Conservation (phyloP, 345 rosid genomes). For the Eucalyptus viminalis region DNA sequence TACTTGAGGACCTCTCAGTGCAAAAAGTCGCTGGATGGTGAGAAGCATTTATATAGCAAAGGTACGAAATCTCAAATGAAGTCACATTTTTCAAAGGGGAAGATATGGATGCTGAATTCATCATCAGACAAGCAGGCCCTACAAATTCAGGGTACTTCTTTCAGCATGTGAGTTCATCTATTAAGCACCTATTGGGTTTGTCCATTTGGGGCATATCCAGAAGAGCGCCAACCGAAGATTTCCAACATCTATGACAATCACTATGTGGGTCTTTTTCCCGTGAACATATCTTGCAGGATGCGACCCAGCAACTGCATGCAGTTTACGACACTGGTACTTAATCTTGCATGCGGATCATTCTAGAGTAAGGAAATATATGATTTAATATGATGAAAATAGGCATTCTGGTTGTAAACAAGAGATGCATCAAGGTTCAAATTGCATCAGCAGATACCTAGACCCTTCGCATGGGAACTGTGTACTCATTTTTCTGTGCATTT, state of each 20-base stretch:
- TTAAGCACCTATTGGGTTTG: background rate
- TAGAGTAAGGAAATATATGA: background rate
- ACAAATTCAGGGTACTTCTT: background rate
- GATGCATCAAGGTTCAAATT: background rate
- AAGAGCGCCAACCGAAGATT: background rate
- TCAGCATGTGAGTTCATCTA: background rate
- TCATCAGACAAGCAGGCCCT: background rate
- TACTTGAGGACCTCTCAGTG: too few relatives aligned
- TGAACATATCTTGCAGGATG: background rate
- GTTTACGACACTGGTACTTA: background rate
- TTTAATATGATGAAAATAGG: background rate
- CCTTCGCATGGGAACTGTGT: background rate
- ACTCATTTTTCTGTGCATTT: background rate
- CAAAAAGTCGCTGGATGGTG: too few relatives aligned
- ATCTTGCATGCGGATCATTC: background rate
- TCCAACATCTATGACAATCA: background rate
- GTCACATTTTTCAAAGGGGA: background rate
- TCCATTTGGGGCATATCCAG: background rate
- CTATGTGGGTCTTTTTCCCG: background rate
- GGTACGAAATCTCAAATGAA: background rate
- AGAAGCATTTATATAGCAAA: accelerated
- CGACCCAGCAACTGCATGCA: background rate
- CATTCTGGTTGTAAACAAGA: background rate
- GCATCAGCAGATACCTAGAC: background rate
- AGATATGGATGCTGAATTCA: background rate